Evolutionary conservation across 2,329 filamentous ascomycete genomes (phyloP).

Genomic region (Colletotrichum musicola): DNA sequence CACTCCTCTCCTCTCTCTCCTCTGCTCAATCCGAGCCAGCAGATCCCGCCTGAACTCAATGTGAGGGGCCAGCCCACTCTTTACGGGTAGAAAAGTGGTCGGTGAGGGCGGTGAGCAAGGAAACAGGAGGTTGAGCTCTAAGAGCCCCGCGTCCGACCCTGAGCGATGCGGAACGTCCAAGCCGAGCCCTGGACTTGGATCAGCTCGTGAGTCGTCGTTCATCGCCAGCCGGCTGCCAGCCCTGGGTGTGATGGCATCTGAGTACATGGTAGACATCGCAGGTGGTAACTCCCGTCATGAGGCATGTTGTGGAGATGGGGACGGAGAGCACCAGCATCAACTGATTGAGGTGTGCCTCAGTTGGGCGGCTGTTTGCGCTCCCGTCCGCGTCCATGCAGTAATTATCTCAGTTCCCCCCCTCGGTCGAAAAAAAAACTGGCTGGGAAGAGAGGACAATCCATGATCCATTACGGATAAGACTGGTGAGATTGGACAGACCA

Average conservation of each 20-base stretch:
- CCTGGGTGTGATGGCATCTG: not conserved
- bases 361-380: slow-evolving; percentile 30
- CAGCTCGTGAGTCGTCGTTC: not conserved
- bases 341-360: slow-evolving; percentile 12
- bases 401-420: slow-evolving; percentile 3
- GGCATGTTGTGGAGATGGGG: slow-evolving; percentile 5
- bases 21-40: slow-evolving; percentile 18
- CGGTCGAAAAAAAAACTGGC: slow-evolving; percentile 1
- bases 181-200: slow-evolving; percentile 26
- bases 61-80: slow-evolving; percentile 20
- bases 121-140: slow-evolving; percentile 10
- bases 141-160: slow-evolving; percentile 26
- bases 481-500: slow-evolving; percentile 13
- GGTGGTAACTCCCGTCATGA: not conserved
- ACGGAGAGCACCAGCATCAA: slow-evolving; percentile 3
- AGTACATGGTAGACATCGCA: not conserved
- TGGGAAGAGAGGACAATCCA: slow-evolving; percentile 10
- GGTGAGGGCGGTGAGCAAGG: slow-evolving; percentile 32
- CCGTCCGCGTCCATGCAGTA: slow-evolving; percentile 18
- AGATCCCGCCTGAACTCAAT: slow-evolving; percentile 22
- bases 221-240: not conserved
- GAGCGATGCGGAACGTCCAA: slow-evolving; percentile 27
- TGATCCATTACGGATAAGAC: slow-evolving; percentile 7
- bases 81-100: slow-evolving; percentile 33
- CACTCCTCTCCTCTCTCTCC: not conserved